Evolutionary conservation across 169 alveolate species (phyloP).

Genomic region (Plasmodium malariae): DNA sequence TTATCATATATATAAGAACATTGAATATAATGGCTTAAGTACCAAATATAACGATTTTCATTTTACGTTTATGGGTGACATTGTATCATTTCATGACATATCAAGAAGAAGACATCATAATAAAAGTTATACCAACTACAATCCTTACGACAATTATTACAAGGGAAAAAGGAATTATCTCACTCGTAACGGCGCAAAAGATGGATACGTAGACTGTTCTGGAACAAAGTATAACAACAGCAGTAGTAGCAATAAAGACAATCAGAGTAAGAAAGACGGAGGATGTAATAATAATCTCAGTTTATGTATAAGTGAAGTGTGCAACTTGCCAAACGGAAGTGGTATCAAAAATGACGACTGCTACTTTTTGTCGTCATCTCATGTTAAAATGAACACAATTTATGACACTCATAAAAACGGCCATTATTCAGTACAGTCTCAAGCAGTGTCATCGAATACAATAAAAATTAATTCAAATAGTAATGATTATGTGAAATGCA

Average conservation of each 20-base stretch:
- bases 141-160: no score
- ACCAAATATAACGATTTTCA: constrained; percentile 11
- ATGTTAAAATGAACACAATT: no score
- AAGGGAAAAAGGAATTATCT: not conserved
- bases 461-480: not conserved
- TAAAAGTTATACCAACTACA: no score
- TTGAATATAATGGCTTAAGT: constrained; percentile 2
- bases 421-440: no score
- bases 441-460: no score
- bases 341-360: no score
- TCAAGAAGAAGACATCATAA: not conserved
- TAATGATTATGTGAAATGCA: not conserved
- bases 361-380: no score
- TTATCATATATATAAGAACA: constrained; percentile 44
- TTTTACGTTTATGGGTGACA: constrained; percentile 28
- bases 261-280: not conserved
- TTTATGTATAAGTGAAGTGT: no score
- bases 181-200: not conserved
- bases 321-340: no score
- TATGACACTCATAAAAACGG: no score
- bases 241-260: not conserved
- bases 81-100: constrained; percentile 3
- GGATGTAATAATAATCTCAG: not conserved
- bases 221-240: not conserved
- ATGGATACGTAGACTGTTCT: not conserved